phyloP scores from a whole-genome alignment of 1,284 basidiomycete species.

The Coriolopsis trogii region DNA sequence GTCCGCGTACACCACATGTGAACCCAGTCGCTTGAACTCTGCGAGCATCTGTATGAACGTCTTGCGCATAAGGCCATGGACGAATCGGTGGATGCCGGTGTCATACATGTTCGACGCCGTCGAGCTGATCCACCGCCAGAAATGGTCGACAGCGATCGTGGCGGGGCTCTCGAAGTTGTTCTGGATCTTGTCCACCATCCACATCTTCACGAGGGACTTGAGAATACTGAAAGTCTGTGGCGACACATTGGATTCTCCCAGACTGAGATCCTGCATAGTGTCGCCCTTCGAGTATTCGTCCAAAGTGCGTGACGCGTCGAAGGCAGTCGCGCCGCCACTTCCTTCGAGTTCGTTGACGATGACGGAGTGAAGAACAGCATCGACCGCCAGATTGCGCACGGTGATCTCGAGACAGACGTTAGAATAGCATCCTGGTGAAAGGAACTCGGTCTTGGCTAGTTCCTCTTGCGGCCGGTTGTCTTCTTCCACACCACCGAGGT shows the following conservation, averaged over 20 bases:
- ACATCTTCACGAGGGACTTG: conserved; percentile 87
- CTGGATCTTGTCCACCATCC: conserved; percentile 90
- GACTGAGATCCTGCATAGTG: conserved; percentile 73
- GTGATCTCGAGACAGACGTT: conserved; percentile 94
- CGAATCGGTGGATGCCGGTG: conserved; percentile 90
- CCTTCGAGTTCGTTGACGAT: conserved; percentile 98
- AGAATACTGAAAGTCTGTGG: conserved; percentile 87
- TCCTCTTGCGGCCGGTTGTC: conserved; percentile 83
- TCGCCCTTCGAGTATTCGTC: conserved; percentile 89
- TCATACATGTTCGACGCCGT: conserved; percentile 89
- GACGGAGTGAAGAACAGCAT: conserved; percentile 90
- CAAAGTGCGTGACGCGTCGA: conserved; percentile 91
- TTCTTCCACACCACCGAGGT: conserved; percentile 92
- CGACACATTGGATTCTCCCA: conserved; percentile 94
- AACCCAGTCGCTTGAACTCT: conserved; percentile 95
- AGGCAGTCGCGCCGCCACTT: conserved; percentile 88
- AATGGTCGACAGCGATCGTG: conserved; percentile 81
- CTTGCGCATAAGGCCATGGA: conserved; percentile 97
- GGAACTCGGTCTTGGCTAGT: conserved; percentile 85
- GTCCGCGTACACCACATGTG: conserved; percentile 94
- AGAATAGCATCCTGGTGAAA: conserved; percentile 85
- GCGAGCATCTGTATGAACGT: conserved; percentile 96
- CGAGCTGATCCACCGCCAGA: conserved; percentile 97
- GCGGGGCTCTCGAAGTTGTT: conserved; percentile 65
- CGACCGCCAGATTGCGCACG: conserved; percentile 91